Evolutionary conservation across 345 rosid species (phyloP).

Genomic region (Salix exigua): DNA sequence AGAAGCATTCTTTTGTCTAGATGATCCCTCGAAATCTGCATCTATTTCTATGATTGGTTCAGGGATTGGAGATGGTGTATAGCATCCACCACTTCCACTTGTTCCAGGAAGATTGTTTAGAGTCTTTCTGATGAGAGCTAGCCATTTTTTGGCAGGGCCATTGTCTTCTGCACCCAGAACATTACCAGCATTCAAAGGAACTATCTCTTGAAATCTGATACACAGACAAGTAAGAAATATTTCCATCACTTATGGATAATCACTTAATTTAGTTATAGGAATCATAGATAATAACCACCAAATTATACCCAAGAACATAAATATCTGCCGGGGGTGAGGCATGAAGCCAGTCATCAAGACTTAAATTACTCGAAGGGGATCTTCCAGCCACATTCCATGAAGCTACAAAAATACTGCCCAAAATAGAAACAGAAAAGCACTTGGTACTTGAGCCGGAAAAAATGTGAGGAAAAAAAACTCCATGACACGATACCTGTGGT

Average conservation of each 20-base stretch:
- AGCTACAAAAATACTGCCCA: conserved; percentile 80
- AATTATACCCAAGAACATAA: conserved; percentile 83
- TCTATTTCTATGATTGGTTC: conserved; percentile 82
- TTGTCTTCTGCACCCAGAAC: conserved; percentile 97
- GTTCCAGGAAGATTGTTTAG: conserved; percentile 88
- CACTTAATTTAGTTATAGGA: conserved; percentile 2
- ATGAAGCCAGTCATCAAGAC: conserved; percentile 93
- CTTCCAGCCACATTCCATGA: conserved; percentile 98
- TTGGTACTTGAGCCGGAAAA: conserved; percentile 3
- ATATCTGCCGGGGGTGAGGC: conserved; percentile 96
- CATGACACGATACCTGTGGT: conserved; percentile 54
- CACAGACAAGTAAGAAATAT: background rate
- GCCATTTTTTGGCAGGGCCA: conserved; percentile 97
- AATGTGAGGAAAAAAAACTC: background rate
- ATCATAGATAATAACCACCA: background rate
- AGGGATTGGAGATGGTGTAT: conserved; percentile 89
- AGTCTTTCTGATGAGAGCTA: conserved; percentile 69
- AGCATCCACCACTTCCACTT: conserved; percentile 61
- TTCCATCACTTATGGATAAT: conserved; percentile 1
- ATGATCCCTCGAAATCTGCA: conserved; percentile 95
- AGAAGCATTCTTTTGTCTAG: conserved; percentile 71
- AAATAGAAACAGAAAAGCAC: conserved; percentile 8
- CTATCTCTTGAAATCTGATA: conserved; percentile 93
- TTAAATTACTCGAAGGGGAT: conserved; percentile 78
- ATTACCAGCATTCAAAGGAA: conserved; percentile 95